phyloP scores from a whole-genome alignment of 2,329 filamentous ascomycete genomes.

The Nothophaeocryptopus gaeumannii region DNA sequence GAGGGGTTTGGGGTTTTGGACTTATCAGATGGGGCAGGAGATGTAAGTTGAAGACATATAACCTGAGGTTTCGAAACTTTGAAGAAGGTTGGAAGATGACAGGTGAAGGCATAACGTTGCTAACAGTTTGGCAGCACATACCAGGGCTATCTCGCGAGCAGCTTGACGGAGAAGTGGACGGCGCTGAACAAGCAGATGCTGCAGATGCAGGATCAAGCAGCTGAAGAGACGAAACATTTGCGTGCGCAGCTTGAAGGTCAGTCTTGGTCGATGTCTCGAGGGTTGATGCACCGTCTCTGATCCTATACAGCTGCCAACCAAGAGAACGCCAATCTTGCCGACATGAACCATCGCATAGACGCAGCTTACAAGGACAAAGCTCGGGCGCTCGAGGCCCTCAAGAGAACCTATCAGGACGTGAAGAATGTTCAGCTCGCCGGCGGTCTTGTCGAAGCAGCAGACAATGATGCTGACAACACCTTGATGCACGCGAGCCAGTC shows the following conservation, averaged over 20 bases:
- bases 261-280: conserved; percentile 17
- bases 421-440: conserved; percentile 56
- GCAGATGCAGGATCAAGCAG: conserved; percentile 71
- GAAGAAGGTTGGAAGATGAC: not conserved
- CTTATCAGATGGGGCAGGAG: conserved; percentile 80
- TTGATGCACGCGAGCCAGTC: conserved; percentile 33
- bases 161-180: conserved; percentile 68
- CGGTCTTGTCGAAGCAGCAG: conserved; percentile 55
- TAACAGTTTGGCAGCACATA: conserved; percentile 57
- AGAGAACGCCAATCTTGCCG: conserved; percentile 8
- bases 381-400: conserved; percentile 3
- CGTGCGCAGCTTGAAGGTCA: conserved; percentile 63
- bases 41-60: conserved; percentile 67
- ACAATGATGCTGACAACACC: conserved; percentile 50
- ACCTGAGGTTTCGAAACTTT: too few species aligned
- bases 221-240: conserved; percentile 65
- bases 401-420: conserved; percentile 48
- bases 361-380: conserved; percentile 13
- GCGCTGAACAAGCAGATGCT: conserved; percentile 65
- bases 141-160: conserved; percentile 71
- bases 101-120: not conserved
- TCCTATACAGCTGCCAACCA: conserved; percentile 8
- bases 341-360: conserved; percentile 7
- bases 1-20: conserved; percentile 77
- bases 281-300: not conserved